Base-by-base conservation (phyloP, 352 stramenopile genomes). In the Phytophthora nicotianae region DNA sequence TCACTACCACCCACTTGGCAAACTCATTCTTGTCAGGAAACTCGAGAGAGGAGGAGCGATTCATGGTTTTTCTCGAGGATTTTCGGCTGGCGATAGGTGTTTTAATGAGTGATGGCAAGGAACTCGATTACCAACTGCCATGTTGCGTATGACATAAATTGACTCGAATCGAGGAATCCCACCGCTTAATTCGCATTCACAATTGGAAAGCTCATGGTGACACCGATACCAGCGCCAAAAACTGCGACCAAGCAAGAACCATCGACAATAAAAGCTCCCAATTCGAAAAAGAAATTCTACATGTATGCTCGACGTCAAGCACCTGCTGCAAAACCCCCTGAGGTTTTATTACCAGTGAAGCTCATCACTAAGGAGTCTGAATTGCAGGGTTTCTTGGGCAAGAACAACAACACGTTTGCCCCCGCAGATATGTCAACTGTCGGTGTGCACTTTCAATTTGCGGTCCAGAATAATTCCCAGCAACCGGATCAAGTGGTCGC, bases 1-100 rank as follows among this genome's bases (percentile, higher is more conserved):
- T 70, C 3, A 45, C 27, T 7, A 67, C 59, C 10, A 76, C 68
- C 60, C 68, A 79, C 40, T 65, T 62, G 4, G 71, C 71, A 45
- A 76, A 79, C 20, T 70, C 53, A 17, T 67, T 53, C 55, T 71
- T 77, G 65, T 65, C 45, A 8, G 49, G 52, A 29, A 77, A 74
- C 17, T 71, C 64, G 2, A 67, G 38, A 38, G 50, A 71, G 3
- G 27, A 51, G n/a, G 32, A 54, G 23, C 50, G 49, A 58, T 59
- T 57, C 67, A 75, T 75, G n/a, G 11, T 62, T 43, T 50, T 47
- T 32, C 14, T 13, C 26, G 29, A 35, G 29, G 29, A 13, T 50
- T 50, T 20, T 17, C 14, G 38, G 50, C 35, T 64, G 14, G 3
- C 4, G 48, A 62, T 40, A 17, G 37, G 54, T 58, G 32, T 57